Percentiles rank a stretch among this genome's conserved stretches.
These are phyloP conservation scores for Dalbergia oliveri DNA, from an alignment of 306 rosid genomes.

Conservation along the genomic window DNA sequence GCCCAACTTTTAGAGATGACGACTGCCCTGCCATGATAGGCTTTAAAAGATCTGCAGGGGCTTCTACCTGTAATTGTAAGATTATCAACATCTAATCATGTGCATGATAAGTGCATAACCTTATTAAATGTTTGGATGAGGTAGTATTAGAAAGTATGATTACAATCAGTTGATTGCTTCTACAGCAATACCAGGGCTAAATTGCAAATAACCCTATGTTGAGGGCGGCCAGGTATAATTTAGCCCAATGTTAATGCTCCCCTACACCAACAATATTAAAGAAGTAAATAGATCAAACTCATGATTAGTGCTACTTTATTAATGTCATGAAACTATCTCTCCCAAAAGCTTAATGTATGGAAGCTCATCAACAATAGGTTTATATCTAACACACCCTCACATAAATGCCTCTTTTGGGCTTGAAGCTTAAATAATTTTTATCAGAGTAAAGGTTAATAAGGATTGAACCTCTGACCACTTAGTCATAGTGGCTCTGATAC, in stretches of 20 bases:
- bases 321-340: background rate
- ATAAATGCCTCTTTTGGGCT: too few species aligned
- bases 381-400: too few species aligned
- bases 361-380: too few species aligned
- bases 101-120: background rate
- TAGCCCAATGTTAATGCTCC: background rate
- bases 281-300: constrained; percentile 8
- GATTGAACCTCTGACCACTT: too few species aligned
- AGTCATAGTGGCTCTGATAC: too few species aligned
- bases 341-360: too few species aligned
- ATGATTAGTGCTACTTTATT: background rate
- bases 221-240: background rate
- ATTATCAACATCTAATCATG: constrained; percentile 28
- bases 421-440: too few species aligned
- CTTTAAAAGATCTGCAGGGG: constrained; percentile 76
- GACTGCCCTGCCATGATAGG: constrained; percentile 83
- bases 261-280: background rate
- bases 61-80: constrained; percentile 74
- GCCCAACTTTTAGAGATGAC: constrained; percentile 87
- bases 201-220: background rate
- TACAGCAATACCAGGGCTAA: background rate
- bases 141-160: constrained; percentile 16
- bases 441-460: too few species aligned
- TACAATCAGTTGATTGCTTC: constrained; percentile 13
- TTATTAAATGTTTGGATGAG: background rate